Percentiles rank a stretch among this genome's conserved stretches.
Conservation (phyloP, 441 rosid genomes). For the Corymbia calophylla region DNA sequence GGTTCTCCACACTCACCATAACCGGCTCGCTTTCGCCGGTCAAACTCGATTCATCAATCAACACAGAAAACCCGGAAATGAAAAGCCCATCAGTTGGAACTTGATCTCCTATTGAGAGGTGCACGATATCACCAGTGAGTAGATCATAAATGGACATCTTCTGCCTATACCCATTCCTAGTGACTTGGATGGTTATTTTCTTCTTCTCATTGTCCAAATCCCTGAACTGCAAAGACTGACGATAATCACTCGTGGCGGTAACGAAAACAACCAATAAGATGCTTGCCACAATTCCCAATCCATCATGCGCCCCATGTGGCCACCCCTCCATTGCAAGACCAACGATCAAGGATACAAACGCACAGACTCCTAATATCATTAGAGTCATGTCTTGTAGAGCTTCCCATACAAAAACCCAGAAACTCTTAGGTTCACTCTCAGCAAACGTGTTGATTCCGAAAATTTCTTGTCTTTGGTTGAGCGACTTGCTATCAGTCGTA, state of each 20-base stretch:
- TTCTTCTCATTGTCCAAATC: constrained; percentile 68
- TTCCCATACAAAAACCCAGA: constrained; percentile 76
- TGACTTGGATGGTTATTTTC: constrained; percentile 58
- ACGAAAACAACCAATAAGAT: constrained; percentile 60
- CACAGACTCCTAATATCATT: constrained; percentile 59
- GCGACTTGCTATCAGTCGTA: constrained; percentile 14
- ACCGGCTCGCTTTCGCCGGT: constrained; percentile 71
- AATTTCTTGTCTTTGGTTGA: constrained; percentile 49
- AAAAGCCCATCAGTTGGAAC: constrained; percentile 72
- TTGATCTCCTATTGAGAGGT: constrained; percentile 63
- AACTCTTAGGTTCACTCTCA: constrained; percentile 43
- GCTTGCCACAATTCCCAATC: constrained; percentile 64
- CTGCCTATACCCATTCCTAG: constrained; percentile 53
- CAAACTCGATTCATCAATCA: constrained; percentile 58
- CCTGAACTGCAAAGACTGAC: constrained; percentile 60
- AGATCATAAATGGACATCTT: constrained; percentile 57
- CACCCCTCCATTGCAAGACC: constrained; percentile 70
- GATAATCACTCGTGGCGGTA: constrained; percentile 60
- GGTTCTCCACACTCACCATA: constrained; percentile 40
- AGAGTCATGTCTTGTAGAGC: constrained; percentile 73
- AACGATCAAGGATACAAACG: constrained; percentile 50
- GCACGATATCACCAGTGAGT: constrained; percentile 65
- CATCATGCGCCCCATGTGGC: constrained; percentile 72
- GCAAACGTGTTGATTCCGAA: constrained; percentile 78
- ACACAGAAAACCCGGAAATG: constrained; percentile 56